Evolutionary conservation across 129 eudicot species (phyloP), one percentile per base, ranked within the genome.

Genomic region (Flaveria bidentis): DNA sequence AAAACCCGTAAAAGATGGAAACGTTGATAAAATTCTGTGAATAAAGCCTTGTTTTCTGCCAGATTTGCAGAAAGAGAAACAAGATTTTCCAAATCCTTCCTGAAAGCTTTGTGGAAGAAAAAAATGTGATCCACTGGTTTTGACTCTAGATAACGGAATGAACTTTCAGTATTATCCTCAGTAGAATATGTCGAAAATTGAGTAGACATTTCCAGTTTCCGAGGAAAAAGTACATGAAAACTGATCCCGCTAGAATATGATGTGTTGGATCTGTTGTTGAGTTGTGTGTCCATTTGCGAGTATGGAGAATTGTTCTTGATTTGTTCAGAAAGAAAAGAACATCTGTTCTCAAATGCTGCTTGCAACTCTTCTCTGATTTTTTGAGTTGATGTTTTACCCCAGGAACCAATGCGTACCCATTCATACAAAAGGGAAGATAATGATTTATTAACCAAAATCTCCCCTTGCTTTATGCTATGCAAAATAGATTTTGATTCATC

Each of bases 21-120:
- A n/a, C 85, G 85, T 50, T 66, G 83, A 63, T 72, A 70, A 67
- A 91, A 91, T 46, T 91, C 88, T 36, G 83, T 22, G 36, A 94
- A 76, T 25, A 77, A 72, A 71, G 70, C 83, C 17, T 74, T 44
- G 69, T 87, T 76, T 73, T 80, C 88, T 16, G 78, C 81, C 86
- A 94, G 76, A 73, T 81, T 83, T 72, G 89, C 84, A 16, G 99
- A 85, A 18, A 86, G 78, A 83, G 76, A 56, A 72, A 87, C 84
- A 5, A 91, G 86, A 42, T 75, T 73, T 55, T 91, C 92, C 77
- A 94, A 76, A 51, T 94, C 93, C 75, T 87, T 84, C 79, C 82
- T 87, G 73, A 94, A 83, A 39, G 92, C 99, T 83, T 86, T 94
- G 81, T 94, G 99, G 78, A 94, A 86, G 82, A 85, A 86, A 39